Base-by-base conservation (phyloP, 2,329 filamentous ascomycete genomes). In the Talaromyces sp. region DNA sequence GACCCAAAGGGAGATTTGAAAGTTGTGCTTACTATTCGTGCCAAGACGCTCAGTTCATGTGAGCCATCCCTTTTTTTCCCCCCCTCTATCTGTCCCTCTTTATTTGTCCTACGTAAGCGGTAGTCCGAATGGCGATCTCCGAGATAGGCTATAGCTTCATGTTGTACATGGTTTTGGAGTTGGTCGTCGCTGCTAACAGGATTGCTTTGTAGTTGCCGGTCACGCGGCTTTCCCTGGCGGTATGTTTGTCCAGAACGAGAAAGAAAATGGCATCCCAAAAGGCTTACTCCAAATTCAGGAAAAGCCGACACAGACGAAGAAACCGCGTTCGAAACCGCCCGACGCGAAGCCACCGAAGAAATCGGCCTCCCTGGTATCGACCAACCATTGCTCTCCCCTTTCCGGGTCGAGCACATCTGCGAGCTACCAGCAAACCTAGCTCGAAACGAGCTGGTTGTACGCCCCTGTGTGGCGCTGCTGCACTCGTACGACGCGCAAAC, bases 311-410 rank as follows among this genome's bases (percentile, higher is more conserved):
- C 75, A 0, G 68, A 81, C 10, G 62, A 72, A 9, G 86, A 88
- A 71, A 82, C 80, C 1, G 77, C 80, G 76, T 91, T 91, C 74
- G 84, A 93, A 70, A 96, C 93, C 56, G 92, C 93, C 9, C 86
- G 93, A 24, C 86, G 93, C 64, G 93, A 98, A 80, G 93, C 93
- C 0, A 89, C 84, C 73, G 93, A 98, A 74, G 93, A 98, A 74
- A 96, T 98, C 65, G 93, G 93, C 1, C 85, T 98, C 2, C 90
- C 93, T 1, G 71, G 72, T 51, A 81, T 88, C 69, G 82, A 86
- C 66, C 86, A 92, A 70, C 84, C 84, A 62, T 82, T 96, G 31
- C 90, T 91, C 1, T 78, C 80, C 13, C 90, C 90, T 0, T 97
- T 96, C 77, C 82, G 82, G 58, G 88, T 98, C 66, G 93, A 97